A percentile compares a stretch with the other conserved stretches of the same genome.
Conservation (phyloP, 768 basidiomycete genomes). For the Lactarius trivialis region DNA sequence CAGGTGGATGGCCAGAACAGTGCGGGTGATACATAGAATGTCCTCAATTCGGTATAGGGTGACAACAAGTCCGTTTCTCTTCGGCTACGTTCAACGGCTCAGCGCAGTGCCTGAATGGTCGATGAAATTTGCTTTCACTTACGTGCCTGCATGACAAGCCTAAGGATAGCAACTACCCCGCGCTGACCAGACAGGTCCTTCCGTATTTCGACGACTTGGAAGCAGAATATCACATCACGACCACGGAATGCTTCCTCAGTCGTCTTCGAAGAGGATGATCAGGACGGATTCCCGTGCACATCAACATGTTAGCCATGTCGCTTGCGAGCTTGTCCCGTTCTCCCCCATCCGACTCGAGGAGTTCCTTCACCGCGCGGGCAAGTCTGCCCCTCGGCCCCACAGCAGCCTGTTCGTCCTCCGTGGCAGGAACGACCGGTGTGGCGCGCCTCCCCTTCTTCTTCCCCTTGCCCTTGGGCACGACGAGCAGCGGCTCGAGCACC, state of each 20-base stretch:
- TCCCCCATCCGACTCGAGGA: conserved; percentile 49
- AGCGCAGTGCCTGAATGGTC: not conserved
- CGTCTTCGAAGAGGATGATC: conserved; percentile 66
- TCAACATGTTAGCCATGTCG: conserved; percentile 46
- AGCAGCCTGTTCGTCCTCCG: conserved; percentile 34
- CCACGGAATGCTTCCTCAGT: conserved; percentile 47
- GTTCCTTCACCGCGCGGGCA: conserved; percentile 57
- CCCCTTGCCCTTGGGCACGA: conserved; percentile 56
- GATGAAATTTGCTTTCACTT: not conserved
- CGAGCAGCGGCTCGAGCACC: conserved; percentile 61
- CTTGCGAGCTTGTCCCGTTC: conserved; percentile 42
- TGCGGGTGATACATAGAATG: conserved; percentile 8
- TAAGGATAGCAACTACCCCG: not conserved
- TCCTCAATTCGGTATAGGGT: not conserved
- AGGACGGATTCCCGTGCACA: conserved; percentile 48
- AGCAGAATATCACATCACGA: not conserved
- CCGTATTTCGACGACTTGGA: not conserved
- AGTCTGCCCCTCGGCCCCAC: conserved; percentile 56
- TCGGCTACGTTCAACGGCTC: not conserved
- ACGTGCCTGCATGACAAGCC: not conserved
- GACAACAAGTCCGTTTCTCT: not conserved
- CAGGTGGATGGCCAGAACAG: conserved; percentile 11
- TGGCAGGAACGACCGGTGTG: conserved; percentile 13
- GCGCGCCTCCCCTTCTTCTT: conserved; percentile 41
- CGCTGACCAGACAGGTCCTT: not conserved